A percentile compares a stretch with the other conserved stretches of the same genome.
Conservation (phyloP, 2,329 filamentous ascomycete species). For the Phyllosticta citriasiana region DNA sequence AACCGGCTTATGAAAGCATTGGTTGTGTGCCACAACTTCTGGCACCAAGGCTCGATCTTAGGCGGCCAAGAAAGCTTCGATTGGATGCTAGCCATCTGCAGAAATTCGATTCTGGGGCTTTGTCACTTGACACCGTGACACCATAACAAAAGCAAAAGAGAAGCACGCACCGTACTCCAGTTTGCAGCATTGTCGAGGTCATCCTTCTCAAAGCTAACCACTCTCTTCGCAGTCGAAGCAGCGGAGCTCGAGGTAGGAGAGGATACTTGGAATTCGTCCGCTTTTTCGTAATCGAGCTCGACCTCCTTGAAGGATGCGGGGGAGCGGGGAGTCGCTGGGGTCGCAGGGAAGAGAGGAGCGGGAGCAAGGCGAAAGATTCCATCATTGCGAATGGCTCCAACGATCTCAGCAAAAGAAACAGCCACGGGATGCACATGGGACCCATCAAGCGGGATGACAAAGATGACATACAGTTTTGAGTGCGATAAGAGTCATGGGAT, state of each 20-base stretch:
- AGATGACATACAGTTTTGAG: neutral
- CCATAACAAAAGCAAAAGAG: neutral
- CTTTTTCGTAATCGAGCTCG: constrained; percentile 18
- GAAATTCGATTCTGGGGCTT: no score
- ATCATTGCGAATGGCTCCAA: neutral
- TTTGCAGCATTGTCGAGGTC: constrained; percentile 35
- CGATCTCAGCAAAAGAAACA: neutral
- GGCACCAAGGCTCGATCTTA: neutral
- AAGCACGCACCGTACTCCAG: constrained; percentile 26
- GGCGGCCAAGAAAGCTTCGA: no score
- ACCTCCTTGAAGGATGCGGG: constrained; percentile 7
- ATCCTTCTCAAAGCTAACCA: constrained; percentile 29
- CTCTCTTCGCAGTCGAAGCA: constrained; percentile 13
- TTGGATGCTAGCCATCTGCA: no score
- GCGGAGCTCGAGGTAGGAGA: constrained; percentile 11
- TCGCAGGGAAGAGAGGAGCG: neutral
- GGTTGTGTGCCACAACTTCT: neutral
- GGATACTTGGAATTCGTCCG: constrained; percentile 20
- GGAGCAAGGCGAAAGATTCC: neutral
- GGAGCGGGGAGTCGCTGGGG: neutral
- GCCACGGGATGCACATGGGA: neutral
- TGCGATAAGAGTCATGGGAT: neutral
- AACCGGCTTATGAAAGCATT: no score
- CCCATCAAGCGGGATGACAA: neutral
- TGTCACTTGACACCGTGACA: no score